phyloP scores from a whole-genome alignment of 2,329 filamentous ascomycete genomes.

The Penicillium sp. region DNA sequence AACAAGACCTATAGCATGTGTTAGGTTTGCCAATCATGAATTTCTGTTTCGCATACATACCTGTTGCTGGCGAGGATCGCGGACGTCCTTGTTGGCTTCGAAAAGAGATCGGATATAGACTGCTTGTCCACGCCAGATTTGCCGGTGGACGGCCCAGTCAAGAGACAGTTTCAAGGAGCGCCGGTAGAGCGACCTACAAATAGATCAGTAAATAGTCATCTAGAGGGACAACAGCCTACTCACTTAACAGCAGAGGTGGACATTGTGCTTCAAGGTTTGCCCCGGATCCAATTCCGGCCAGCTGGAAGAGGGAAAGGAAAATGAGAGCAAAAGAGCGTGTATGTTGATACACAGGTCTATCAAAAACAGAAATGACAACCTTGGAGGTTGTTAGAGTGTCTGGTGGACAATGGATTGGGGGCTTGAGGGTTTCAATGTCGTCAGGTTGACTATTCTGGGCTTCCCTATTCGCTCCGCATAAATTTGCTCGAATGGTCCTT shows the following conservation, averaged over 20 bases:
- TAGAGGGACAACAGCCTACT: slow-evolving; percentile 13
- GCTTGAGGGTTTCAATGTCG: slow-evolving; percentile 5
- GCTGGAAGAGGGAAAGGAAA: neutral
- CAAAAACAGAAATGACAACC: neutral
- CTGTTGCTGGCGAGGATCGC: slow-evolving; percentile 79
- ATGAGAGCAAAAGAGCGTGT: neutral
- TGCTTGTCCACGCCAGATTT: slow-evolving; percentile 92
- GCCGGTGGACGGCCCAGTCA: slow-evolving; percentile 91
- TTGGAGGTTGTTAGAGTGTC: slow-evolving; percentile 6
- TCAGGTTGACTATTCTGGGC: slow-evolving; percentile 23
- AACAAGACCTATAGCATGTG: slow-evolving; percentile 64
- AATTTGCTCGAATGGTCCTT: slow-evolving; percentile 24
- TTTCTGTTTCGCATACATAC: slow-evolving; percentile 55
- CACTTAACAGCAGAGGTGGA: slow-evolving; percentile 39
- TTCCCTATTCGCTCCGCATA: slow-evolving; percentile 20
- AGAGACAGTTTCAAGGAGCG: slow-evolving; percentile 89
- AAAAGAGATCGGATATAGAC: slow-evolving; percentile 94
- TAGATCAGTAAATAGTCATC: slow-evolving; percentile 25
- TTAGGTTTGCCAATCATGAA: neutral
- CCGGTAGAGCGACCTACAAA: slow-evolving; percentile 70
- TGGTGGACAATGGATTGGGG: slow-evolving; percentile 1
- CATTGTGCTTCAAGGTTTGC: slow-evolving; percentile 22
- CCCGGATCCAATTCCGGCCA: slow-evolving; percentile 5
- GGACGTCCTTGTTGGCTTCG: slow-evolving; percentile 84
- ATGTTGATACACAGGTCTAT: neutral